Conservation (phyloP, 2,329 filamentous ascomycete genomes). For the Tolypocladium guangdongense region DNA sequence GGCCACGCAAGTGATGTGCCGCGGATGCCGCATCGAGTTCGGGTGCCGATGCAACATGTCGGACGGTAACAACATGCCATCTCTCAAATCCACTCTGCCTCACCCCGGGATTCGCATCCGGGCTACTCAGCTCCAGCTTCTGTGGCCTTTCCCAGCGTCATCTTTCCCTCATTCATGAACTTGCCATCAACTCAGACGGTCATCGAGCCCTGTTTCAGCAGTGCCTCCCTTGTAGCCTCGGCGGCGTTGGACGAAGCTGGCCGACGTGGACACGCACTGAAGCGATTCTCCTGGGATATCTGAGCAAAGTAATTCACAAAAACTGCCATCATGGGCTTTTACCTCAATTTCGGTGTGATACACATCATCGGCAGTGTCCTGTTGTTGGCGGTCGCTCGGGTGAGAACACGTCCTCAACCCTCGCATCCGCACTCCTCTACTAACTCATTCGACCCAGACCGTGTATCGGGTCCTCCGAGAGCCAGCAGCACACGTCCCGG, state of each 20-base stretch:
- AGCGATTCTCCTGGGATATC: neutral
- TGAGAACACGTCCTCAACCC: neutral
- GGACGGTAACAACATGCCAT: too few species aligned
- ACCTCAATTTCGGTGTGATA: neutral
- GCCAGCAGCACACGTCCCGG: slow-evolving; percentile 10
- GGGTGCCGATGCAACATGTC: too few species aligned
- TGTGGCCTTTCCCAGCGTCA: neutral
- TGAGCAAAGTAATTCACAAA: neutral
- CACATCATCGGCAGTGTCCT: neutral
- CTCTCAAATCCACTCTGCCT: neutral
- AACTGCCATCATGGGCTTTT: neutral
- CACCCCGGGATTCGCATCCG: too few species aligned
- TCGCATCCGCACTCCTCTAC: neutral
- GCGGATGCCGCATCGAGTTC: too few species aligned
- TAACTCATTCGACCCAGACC: neutral
- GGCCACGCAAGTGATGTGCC: too few species aligned
- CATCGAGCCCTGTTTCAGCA: neutral
- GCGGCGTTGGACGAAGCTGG: neutral
- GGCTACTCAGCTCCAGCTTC: neutral
- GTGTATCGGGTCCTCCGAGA: neutral
- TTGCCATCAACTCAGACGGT: neutral
- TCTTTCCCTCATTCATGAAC: neutral
- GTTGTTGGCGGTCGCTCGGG: neutral
- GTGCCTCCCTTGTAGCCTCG: neutral
- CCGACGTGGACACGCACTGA: neutral